Base-by-base conservation (phyloP, 2,329 filamentous ascomycete species). In the Aspergillus glaucus region DNA sequence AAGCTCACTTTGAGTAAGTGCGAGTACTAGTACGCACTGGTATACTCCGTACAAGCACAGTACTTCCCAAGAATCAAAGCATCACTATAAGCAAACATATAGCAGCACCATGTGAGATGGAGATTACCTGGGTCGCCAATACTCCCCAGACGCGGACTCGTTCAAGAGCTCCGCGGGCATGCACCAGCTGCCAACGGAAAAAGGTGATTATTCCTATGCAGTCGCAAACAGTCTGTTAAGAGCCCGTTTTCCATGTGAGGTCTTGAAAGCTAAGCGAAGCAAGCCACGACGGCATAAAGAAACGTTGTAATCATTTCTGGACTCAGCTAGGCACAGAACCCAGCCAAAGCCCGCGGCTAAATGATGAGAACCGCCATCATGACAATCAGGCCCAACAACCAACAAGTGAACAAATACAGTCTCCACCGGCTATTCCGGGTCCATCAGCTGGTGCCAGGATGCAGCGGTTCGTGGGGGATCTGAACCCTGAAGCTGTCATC, bases 401-500 rank as follows among this genome's bases (percentile, higher is more conserved):
- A 34, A 32, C 14, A 19, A 40, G 10, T 40, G 37, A 40, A 10
- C 19, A 8, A 5, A 22, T 4, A 37, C 50, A 43, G 15, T 19
- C 21, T 22, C 40, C 28, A 22, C 44, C 51, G 5, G 37, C 48
- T 36, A 43, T 44, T 30, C 48, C 51, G 30, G 42, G 46, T 4
- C 47, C 52, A 9, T 45, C 48, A 9, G 47, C 54, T 3, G 48
- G 46, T 24, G 49, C 54, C 6, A 50, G 41, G 22, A 56, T 59
- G 32, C 62, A 64, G 45, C 62, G 67, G 15, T 71, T 71, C 44
- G 68, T 72, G 19, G 68, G 69, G 26, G 67, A 72, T 46, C 57
- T 70, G 2, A 71, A 71, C 46, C 69, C 69, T 6, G 69, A 72
- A 56, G 65, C 69, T 28, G 57, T 69, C 6, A 66, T 72, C 47